Evolutionary conservation across 2,329 filamentous ascomycete genomes (phyloP).

Genomic region (Daldinia eschscholtzii): DNA sequence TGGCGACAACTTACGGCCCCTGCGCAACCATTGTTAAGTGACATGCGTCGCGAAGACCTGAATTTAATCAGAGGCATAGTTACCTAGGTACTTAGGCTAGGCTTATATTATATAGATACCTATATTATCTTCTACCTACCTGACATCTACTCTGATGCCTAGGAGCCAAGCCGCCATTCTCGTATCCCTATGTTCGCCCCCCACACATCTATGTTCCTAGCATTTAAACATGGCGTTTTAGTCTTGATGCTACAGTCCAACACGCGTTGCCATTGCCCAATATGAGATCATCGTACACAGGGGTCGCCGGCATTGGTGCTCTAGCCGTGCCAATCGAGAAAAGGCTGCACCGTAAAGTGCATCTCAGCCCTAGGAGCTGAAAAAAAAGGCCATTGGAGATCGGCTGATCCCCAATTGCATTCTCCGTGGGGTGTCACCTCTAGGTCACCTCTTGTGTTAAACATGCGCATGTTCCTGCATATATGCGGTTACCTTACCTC

Average conservation of each 20-base stretch:
- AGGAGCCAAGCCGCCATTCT: background rate
- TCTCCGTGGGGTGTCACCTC: constrained; percentile 24
- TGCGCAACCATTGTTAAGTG: background rate
- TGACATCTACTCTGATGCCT: background rate
- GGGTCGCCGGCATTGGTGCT: background rate
- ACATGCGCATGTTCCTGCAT: constrained; percentile 30
- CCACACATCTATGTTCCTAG: background rate
- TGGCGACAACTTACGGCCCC: background rate
- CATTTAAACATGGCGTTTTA: background rate
- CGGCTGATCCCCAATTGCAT: constrained; percentile 16
- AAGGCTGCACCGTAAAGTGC: constrained; percentile 7
- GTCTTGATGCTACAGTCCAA: background rate
- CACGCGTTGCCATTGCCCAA: background rate
- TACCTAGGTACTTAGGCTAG: too few species aligned
- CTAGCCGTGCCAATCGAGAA: constrained; percentile 11
- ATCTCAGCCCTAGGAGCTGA: constrained; percentile 3
- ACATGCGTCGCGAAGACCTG: too few species aligned
- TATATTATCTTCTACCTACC: background rate
- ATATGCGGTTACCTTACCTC: constrained; percentile 7
- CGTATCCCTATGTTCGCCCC: background rate
- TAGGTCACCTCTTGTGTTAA: constrained; percentile 11
- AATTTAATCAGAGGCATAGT: background rate
- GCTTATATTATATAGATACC: background rate
- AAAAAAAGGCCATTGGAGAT: constrained; percentile 18
- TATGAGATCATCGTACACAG: constrained; percentile 5